Base-by-base conservation (phyloP, 179 eudicot genomes). In the Beta macrorhiza region DNA sequence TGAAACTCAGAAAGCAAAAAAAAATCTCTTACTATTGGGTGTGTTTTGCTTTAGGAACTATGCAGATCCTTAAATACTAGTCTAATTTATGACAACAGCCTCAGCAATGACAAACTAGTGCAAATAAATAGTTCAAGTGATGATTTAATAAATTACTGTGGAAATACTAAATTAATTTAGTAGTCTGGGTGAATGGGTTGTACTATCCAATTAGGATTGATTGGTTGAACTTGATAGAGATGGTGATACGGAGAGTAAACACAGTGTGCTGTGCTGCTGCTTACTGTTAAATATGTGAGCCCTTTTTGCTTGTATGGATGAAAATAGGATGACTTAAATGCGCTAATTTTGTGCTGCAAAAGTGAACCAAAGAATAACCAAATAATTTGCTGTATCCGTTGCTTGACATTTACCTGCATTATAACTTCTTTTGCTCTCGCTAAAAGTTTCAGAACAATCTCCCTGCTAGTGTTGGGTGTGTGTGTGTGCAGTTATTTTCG, bases 31-130 rank as follows among this genome's bases (percentile, higher is more conserved):
- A 9, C 7, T 7, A 29, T 14, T 29, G 22, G 9, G 29, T 74
- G 64, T 74, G 65, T 51, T 55, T 74, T 49, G 75, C 77, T 74
- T 19, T 14, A 74, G 62, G 13, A 72, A 72, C 63, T 20, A 22
- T 51, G 42, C 17, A 20, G 57, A 2, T 74, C 45, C 55, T 70
- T 47, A 10, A 47, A 29, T 58, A 10, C 11, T 75, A 73, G 52
- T 16, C 22, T 51, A 70, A 75, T 20, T 55, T 32, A 56, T 56
- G 65, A 75, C 62, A 13, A 7, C 37, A 73, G n/a, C 45, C 53
- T 53, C 45, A 13, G 62, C 12, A 22, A 53, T 20, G 22, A 8
- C 10, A 6, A 22, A 25, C n/a, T 73, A 22, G 61, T 19, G 76
- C 58, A 22, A n/a, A 22, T 20, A 19, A 15, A 74, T 29, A 53